A percentile compares a stretch with the other conserved stretches of the same genome.
These are phyloP conservation scores for Apiospora marii DNA, from an alignment of 2,329 filamentous ascomycete genomes.

Conservation along the genomic window DNA sequence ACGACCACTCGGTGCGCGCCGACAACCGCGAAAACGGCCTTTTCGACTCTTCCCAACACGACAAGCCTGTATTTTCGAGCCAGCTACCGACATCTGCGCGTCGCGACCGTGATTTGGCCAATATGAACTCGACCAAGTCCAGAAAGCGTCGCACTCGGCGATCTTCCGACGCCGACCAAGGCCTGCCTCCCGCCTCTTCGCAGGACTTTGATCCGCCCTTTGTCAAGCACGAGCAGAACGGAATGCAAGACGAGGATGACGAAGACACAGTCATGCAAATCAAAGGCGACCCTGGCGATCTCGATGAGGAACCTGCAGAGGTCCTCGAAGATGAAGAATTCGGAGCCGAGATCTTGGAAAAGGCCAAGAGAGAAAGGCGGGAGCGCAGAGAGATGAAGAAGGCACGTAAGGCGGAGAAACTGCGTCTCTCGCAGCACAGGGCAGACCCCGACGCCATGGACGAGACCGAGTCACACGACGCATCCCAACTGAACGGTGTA, in stretches of 20 bases:
- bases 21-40: neutral
- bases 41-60: neutral
- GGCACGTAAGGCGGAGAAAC: constrained; percentile 50
- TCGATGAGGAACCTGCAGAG: neutral
- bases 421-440: constrained; percentile 1
- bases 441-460: neutral
- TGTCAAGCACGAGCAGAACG: neutral
- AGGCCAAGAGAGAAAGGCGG: constrained; percentile 24
- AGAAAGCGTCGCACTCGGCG: constrained; percentile 17
- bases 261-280: neutral
- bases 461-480: neutral
- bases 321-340: constrained; percentile 3
- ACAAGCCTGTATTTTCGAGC: constrained; percentile 24
- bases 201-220: constrained; percentile 16
- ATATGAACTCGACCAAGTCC: constrained; percentile 7
- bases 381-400: constrained; percentile 48
- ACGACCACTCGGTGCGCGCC: neutral
- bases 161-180: neutral
- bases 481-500: neutral
- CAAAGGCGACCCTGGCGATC: neutral
- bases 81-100: constrained; percentile 23
- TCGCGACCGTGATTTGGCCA: constrained; percentile 7
- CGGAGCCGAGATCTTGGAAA: constrained; percentile 2
- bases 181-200: neutral
- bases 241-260: neutral